These are phyloP conservation scores for Leccinellum albellum DNA, from an alignment of 768 basidiomycete species.

Conservation along the genomic window DNA sequence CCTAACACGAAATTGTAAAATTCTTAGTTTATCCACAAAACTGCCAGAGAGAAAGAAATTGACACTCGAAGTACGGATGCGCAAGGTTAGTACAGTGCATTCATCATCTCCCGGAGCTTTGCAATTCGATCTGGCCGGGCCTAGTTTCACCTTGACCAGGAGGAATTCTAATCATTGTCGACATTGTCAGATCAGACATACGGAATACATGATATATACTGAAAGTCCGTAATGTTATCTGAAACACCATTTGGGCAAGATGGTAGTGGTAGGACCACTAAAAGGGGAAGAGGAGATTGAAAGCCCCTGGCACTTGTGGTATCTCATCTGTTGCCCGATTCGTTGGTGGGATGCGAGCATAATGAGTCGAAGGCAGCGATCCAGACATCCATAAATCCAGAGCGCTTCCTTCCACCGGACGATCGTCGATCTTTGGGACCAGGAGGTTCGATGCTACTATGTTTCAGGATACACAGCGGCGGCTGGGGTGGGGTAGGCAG, in stretches of 20 bases:
- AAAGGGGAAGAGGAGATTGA: background rate
- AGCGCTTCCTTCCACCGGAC: no score
- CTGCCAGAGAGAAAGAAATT: background rate
- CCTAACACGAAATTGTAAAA: background rate
- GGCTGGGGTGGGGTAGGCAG: conserved; percentile 61
- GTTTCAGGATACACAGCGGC: conserved; percentile 67
- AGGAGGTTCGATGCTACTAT: conserved; percentile 19
- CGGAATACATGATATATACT: no score
- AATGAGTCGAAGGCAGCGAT: no score
- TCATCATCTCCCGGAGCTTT: background rate
- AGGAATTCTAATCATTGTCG: background rate
- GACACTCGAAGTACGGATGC: background rate
- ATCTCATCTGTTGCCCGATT: background rate
- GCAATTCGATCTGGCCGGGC: background rate
- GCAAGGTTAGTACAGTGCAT: background rate
- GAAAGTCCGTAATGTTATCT: no score
- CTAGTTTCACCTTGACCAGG: background rate
- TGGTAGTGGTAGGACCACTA: background rate
- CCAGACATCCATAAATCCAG: background rate
- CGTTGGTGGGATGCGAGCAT: background rate
- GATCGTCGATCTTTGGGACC: no score
- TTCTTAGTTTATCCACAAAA: background rate
- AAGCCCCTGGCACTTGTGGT: background rate
- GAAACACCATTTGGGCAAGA: background rate
- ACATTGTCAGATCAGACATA: background rate